Evolutionary conservation across 495 filamentous ascomycete genomes (phyloP).

Genomic region (Xylaria curta): DNA sequence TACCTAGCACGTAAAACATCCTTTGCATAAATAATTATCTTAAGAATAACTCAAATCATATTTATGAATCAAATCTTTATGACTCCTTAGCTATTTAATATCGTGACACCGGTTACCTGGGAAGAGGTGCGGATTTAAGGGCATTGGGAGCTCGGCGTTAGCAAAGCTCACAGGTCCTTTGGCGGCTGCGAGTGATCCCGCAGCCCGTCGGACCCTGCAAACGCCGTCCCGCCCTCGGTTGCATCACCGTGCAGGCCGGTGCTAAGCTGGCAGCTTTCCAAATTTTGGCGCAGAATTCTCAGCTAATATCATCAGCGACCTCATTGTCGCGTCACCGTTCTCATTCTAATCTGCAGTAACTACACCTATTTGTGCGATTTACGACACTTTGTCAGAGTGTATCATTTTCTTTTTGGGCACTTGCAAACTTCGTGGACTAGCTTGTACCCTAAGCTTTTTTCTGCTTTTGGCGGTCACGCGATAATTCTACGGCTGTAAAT

Average conservation of each 20-base stretch:
- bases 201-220: constrained; percentile 3
- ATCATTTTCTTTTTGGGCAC: neutral
- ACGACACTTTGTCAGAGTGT: neutral
- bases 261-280: constrained; percentile 28
- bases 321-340: constrained; percentile 33
- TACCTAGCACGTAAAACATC: neutral
- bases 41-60: neutral
- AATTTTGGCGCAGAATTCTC: constrained; percentile 29
- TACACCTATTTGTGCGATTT: neutral
- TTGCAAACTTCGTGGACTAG: neutral
- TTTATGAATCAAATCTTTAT: neutral
- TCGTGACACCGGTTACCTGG: neutral
- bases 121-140: constrained; percentile 14
- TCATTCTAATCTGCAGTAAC: neutral
- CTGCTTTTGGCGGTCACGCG: neutral
- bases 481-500: neutral
- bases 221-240: constrained; percentile 26
- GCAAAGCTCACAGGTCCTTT: neutral
- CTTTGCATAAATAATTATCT: neutral
- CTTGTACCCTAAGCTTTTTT: neutral
- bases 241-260: constrained; percentile 36
- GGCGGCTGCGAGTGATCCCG: constrained; percentile 9
- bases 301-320: constrained; percentile 19
- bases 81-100: neutral
- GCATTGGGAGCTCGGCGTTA: constrained; percentile 16